Conservation (phyloP, 2,329 filamentous ascomycete genomes). For the Magnaporthiopsis incrustans region DNA sequence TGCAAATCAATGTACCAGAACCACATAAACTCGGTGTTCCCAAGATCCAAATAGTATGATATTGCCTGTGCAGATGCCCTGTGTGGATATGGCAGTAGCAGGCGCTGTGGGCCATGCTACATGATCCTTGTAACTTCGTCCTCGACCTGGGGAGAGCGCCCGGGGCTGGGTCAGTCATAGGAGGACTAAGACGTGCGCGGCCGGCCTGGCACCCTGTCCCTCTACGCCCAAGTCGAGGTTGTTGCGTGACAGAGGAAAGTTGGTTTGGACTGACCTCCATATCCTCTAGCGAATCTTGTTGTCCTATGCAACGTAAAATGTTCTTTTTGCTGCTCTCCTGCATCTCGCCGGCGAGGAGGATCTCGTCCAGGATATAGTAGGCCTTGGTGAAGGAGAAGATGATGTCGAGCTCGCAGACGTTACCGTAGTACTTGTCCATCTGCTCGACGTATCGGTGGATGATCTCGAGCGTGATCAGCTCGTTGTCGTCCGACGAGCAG, state of each 20-base stretch:
- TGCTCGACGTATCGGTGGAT: constrained; percentile 99
- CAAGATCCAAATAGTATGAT: background rate
- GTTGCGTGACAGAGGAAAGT: background rate
- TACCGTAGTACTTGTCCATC: constrained; percentile 99
- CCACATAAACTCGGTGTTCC: background rate
- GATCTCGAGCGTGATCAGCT: constrained; percentile 95
- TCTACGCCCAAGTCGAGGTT: background rate
- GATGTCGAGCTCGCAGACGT: constrained; percentile 98
- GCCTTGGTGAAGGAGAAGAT: constrained; percentile 99
- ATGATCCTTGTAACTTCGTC: constrained; percentile 87
- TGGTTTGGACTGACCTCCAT: constrained; percentile 76
- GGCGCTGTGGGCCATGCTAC: constrained; percentile 39
- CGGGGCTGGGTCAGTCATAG: background rate
- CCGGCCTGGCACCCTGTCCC: background rate
- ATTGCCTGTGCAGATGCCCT: background rate
- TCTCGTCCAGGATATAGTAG: constrained; percentile 97
- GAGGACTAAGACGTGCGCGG: background rate
- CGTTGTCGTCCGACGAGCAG: constrained; percentile 94
- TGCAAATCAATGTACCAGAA: background rate
- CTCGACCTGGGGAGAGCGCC: constrained; percentile 59
- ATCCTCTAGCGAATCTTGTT: constrained; percentile 95
- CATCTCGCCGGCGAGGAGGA: constrained; percentile 89
- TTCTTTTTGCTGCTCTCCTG: constrained; percentile 99
- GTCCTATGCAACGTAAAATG: constrained; percentile 87
- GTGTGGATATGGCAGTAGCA: background rate